Evolutionary conservation across 495 filamentous ascomycete genomes (phyloP).

Genomic region (Friedmanniomyces endolithicus): DNA sequence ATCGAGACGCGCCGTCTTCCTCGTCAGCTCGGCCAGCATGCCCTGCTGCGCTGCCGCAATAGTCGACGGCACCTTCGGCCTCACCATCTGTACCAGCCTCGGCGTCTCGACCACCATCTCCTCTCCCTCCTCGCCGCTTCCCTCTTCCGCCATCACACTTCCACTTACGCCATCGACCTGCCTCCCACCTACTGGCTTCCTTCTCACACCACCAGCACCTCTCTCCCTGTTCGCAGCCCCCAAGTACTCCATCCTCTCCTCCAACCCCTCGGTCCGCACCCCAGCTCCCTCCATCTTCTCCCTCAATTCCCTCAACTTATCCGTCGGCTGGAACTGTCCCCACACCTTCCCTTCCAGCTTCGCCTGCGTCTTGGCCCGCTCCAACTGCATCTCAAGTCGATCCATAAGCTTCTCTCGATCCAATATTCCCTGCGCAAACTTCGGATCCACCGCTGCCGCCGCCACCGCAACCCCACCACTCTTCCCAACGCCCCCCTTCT

Average conservation of each 20-base stretch:
- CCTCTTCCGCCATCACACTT: slow-evolving; percentile 29
- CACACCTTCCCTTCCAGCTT: slow-evolving; percentile 93
- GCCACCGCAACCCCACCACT: slow-evolving; percentile 45
- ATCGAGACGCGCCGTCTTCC: slow-evolving; percentile 46
- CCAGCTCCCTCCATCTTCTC: slow-evolving; percentile 76
- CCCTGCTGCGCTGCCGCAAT: slow-evolving; percentile 45
- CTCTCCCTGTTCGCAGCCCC: slow-evolving; percentile 5
- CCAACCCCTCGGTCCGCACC: slow-evolving; percentile 31
- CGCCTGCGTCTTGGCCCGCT: slow-evolving; percentile 94
- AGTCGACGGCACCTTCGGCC: slow-evolving; percentile 56
- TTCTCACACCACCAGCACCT: slow-evolving; percentile 6
- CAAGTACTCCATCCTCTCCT: slow-evolving; percentile 20
- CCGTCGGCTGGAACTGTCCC: slow-evolving; percentile 72
- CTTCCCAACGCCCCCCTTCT: slow-evolving; percentile 43
- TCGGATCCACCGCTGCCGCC: slow-evolving; percentile 35
- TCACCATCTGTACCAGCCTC: slow-evolving; percentile 37
- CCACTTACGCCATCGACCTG: slow-evolving; percentile 28
- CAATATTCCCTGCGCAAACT: slow-evolving; percentile 80
- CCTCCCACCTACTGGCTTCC: slow-evolving; percentile 26
- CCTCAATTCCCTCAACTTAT: slow-evolving; percentile 78
- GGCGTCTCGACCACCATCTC: slow-evolving; percentile 34
- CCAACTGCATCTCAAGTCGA: slow-evolving; percentile 83
- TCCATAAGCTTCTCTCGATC: slow-evolving; percentile 87
- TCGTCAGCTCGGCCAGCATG: slow-evolving; percentile 67
- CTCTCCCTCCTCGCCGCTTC: slow-evolving; percentile 31